Evolutionary conservation across 2,329 filamentous ascomycete genomes (phyloP), one percentile per base, ranked within the genome.

Genomic region (Penicillium crustosum): DNA sequence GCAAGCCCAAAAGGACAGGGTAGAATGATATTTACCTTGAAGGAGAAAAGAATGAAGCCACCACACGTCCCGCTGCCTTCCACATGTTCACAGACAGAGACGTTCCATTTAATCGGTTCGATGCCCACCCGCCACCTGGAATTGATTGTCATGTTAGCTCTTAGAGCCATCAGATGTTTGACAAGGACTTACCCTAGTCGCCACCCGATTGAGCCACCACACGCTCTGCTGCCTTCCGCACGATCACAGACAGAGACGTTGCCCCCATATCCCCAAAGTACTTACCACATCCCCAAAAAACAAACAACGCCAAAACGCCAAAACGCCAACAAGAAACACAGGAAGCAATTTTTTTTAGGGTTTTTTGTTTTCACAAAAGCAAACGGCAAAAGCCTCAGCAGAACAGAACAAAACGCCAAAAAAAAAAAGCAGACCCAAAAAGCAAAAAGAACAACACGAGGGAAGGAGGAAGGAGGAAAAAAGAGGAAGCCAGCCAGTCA

Each of bases 361-460:
- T 15, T 42, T 42, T 42, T 42, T 9, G 19, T 42, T 42, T 25
- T 42, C 39, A 23, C 31, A 38, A 38, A 49, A 50, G 4, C 36
- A 50, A 50, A 50, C 48, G n/a, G 48, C 48, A 50, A 50, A 50
- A 41, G 48, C 35, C 48, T 50, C 35, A 25, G 17, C 36, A 29
- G 23, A 49, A 15, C 21, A 49, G 25, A 27, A 19, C 47, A 49
- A 21, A 35, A 3, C 19, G 9, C 4, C 17, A 7, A 48, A 1
- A 36, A 12, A n/a, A 35, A 21, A 35, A 17, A n/a, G 15, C 15
- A 25, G 13, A 49, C 29, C 19, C 44, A 23, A 8, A 49, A 38
- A 49, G 13, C 4, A 51, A 31, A 5, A 51, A 23, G 2, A 50
- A 39, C 23, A 39, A 19, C 1, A 50, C 4, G 5, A 15, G 12